These are phyloP conservation scores for Apium graveolens DNA, from an alignment of 129 eudicot genomes.

Conservation along the genomic window DNA sequence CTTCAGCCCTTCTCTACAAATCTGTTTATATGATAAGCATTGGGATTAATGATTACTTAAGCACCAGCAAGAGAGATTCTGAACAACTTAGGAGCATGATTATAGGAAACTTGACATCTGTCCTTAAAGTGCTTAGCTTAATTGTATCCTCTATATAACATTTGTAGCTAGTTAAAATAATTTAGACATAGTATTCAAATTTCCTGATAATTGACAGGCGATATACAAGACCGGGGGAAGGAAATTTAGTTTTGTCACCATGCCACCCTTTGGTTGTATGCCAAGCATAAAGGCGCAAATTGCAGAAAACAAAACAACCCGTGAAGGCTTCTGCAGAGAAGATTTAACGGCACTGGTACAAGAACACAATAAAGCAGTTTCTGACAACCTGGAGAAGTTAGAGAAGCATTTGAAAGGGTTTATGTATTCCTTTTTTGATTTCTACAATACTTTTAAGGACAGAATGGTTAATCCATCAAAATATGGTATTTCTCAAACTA, in stretches of 20 bases:
- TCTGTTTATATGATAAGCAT: conserved; percentile 57
- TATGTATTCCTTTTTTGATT: conserved; percentile 25
- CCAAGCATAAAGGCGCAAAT: conserved; percentile 20
- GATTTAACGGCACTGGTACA: conserved; percentile 18
- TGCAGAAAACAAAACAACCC: not conserved
- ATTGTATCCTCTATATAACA: not conserved
- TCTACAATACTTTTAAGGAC: conserved; percentile 10
- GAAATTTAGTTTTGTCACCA: conserved; percentile 35
- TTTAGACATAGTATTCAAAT: not conserved
- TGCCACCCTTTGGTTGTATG: conserved; percentile 37
- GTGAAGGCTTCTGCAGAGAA: conserved; percentile 20
- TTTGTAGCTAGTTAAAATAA: not conserved
- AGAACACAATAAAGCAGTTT: conserved; percentile 24
- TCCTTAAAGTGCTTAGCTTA: conserved; percentile 24
- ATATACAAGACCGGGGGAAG: conserved; percentile 45
- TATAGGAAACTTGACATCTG: conserved; percentile 41
- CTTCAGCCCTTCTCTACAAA: conserved; percentile 22
- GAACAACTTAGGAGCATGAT: conserved; percentile 27
- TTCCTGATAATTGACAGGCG: conserved; percentile 22
- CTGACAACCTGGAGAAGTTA: conserved; percentile 5
- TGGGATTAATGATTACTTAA: conserved; percentile 49
- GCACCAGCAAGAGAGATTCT: conserved; percentile 22
- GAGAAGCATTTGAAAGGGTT: conserved; percentile 31
- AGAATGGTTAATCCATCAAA: conserved; percentile 23
- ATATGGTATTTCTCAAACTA: conserved; percentile 27